phyloP scores from a whole-genome alignment of 306 rosid species.

The Elaeagnus macrophylla region DNA sequence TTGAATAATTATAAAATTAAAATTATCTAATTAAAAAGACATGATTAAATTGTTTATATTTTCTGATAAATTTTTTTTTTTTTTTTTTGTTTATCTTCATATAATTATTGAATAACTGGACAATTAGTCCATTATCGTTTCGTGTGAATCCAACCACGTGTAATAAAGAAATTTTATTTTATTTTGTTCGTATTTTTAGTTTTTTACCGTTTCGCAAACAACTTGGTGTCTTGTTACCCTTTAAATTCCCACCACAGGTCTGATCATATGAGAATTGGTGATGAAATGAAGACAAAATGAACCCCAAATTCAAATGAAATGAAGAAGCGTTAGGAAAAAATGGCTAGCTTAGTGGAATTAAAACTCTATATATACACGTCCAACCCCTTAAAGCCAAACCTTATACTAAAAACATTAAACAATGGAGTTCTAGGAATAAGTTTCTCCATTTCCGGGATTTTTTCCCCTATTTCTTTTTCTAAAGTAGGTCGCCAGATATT shows the following conservation, averaged over 20 bases:
- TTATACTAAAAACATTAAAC: conserved; percentile 15
- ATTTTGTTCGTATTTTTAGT: too few species aligned
- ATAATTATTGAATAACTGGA: too few species aligned
- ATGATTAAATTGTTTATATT: too few species aligned
- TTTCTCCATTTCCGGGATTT: neutral
- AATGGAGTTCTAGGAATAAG: conserved; percentile 22
- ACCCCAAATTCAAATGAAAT: conserved; percentile 78
- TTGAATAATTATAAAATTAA: too few species aligned
- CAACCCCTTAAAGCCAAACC: conserved; percentile 11
- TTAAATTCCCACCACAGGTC: neutral
- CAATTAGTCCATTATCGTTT: too few species aligned
- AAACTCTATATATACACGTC: conserved; percentile 48
- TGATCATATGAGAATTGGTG: neutral
- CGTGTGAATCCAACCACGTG: too few species aligned
- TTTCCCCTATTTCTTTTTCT: neutral
- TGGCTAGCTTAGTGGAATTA: neutral
- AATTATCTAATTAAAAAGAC: too few species aligned
- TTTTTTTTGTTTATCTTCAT: too few species aligned
- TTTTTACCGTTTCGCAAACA: neutral
- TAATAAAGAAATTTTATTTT: too few species aligned
- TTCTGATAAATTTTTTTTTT: too few species aligned
- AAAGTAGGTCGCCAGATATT: conserved; percentile 11
- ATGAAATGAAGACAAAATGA: conserved; percentile 61
- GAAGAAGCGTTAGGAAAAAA: neutral
- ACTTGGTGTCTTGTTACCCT: neutral